These are phyloP conservation scores for Bertia moriformis DNA, from an alignment of 2,329 filamentous ascomycete species.

Conservation along the genomic window DNA sequence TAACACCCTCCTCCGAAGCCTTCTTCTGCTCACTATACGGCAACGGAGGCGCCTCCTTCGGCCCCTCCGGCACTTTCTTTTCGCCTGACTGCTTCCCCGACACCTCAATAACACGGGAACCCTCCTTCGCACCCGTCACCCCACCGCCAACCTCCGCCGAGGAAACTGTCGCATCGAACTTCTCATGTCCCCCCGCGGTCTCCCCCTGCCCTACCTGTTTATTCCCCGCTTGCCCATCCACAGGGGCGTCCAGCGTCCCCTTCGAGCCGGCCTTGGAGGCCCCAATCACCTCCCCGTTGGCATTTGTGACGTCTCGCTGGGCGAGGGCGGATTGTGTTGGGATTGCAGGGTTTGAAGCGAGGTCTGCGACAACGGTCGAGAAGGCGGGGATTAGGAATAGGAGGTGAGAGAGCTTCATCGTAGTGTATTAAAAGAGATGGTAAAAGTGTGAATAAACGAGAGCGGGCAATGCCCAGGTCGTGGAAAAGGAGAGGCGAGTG, in stretches of 20 bases:
- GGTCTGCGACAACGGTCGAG: background rate
- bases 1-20: slow-evolving; percentile 23
- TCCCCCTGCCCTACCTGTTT: slow-evolving; percentile 17
- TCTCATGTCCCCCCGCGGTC: slow-evolving; percentile 17
- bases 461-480: too few species aligned
- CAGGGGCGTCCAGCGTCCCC: slow-evolving; percentile 50
- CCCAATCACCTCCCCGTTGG: background rate
- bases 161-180: slow-evolving; percentile 5
- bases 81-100: slow-evolving; percentile 63
- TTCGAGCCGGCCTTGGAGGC: background rate
- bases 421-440: too few species aligned
- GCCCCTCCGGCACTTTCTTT: slow-evolving; percentile 65
- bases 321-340: background rate
- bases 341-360: background rate
- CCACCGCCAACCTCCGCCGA: slow-evolving; percentile 46
- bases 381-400: background rate
- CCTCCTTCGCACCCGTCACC: slow-evolving; percentile 71
- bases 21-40: slow-evolving; percentile 65
- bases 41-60: slow-evolving; percentile 71
- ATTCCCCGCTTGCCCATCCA: slow-evolving; percentile 76
- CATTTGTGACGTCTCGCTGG: background rate
- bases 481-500: too few species aligned
- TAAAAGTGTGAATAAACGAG: too few species aligned
- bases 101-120: slow-evolving; percentile 77
- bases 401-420: background rate